Conservation (phyloP, 768 basidiomycete genomes). For the Trametes cingulata region DNA sequence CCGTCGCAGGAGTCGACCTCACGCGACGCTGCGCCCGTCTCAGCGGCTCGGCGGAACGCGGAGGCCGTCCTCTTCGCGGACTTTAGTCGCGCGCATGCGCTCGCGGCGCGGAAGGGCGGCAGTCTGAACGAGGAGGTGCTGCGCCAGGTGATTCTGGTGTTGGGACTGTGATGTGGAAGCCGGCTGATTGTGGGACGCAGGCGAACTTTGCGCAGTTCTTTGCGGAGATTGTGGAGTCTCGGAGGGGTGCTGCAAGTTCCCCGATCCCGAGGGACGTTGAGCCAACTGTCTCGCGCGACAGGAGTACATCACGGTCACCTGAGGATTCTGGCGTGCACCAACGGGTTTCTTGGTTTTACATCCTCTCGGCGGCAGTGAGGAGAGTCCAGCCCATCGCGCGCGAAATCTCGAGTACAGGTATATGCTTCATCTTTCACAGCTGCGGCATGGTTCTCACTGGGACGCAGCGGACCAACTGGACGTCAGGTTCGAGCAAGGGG, state of each 20-base stretch:
- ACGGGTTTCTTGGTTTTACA: no score
- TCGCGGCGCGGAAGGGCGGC: not conserved
- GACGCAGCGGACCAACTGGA: constrained; percentile 22
- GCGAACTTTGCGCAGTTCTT: constrained; percentile 18
- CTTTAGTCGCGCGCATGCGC: not conserved
- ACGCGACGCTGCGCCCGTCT: not conserved
- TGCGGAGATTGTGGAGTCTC: constrained; percentile 6
- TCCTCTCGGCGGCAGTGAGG: not conserved
- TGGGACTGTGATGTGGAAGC: not conserved
- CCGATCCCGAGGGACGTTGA: no score
- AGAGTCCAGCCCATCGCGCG: not conserved
- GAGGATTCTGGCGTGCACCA: no score
- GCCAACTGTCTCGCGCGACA: no score
- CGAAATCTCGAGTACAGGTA: constrained; percentile 14
- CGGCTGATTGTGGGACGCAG: not conserved
- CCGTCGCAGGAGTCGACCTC: constrained; percentile 20
- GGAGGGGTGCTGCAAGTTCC: no score
- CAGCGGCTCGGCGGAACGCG: not conserved
- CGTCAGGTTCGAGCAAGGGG: constrained; percentile 24
- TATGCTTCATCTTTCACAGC: not conserved
- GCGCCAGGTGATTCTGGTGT: constrained; percentile 1
- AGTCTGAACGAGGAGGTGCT: constrained; percentile 12
- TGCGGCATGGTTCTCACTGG: not conserved
- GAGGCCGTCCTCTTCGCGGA: not conserved
- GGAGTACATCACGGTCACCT: no score